Evolutionary conservation across 495 filamentous ascomycete species (phyloP), one percentile per base, ranked within the genome.

Genomic region (Staphylotrichum tortipilum): DNA sequence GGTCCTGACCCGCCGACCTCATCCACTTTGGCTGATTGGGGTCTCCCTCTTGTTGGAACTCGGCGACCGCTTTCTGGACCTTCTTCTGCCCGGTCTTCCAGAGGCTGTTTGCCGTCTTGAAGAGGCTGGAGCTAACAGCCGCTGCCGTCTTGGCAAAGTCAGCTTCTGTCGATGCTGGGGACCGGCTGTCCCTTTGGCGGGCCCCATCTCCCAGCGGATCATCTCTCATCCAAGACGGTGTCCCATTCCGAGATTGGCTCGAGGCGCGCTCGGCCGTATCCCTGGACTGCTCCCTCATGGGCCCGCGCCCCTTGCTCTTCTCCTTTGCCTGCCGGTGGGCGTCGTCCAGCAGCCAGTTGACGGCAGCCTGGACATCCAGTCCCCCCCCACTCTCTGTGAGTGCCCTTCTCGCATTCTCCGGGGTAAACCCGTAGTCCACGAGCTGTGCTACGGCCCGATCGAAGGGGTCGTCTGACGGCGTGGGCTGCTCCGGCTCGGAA

Each of bases 41-140:
- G 62, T 95, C 92, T 23, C 80, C 60, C 8, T 79, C 77, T 39
- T 77, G 73, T 42, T 95, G 90, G 53, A 96, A 84, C 17, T 98
- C 92, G 14, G 87, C 80, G 12, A 98, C 87, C 12, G 88, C 92
- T 63, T 89, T 89, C 59, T 94, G 90, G n/a, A 97, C 81, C 61
- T 86, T 91, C 66, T 94, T 97, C 56, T 86, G 88, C 3, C 89
- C 83, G 6, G 83, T 84, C 64, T 95, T 98, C 92, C 92, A 98
- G 3, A 97, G 64, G 3, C 84, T 86, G 55, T 89, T 90, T 1
- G 94, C 92, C n/a, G 88, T 88, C 61, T 97, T 97, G 60, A 95
- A 78, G 11, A 97, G 64, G 52, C 79, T 94, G 28, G 75, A 85
- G 15, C 92, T 85, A 60, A 96, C 73, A 50, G 86, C 84, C 11